These are phyloP conservation scores for Talaromyces trachyspermus DNA, from an alignment of 495 filamentous ascomycete genomes.

Conservation along the genomic window DNA sequence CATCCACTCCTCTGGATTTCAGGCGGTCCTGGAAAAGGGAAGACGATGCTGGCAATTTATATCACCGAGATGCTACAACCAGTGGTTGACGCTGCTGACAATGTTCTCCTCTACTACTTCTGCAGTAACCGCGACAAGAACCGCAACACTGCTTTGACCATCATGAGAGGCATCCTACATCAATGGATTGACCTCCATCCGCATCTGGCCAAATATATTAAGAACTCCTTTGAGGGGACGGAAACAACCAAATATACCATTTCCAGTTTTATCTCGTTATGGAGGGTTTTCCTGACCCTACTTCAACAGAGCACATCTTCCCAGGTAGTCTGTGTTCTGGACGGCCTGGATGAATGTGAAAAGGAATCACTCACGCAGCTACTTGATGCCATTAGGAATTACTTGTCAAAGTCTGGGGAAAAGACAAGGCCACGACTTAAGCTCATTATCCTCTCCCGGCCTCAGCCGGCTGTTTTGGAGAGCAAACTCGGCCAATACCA, in stretches of 20 bases:
- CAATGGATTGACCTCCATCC: constrained; percentile 20
- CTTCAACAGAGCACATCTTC: constrained; percentile 19
- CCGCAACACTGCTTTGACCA: constrained; percentile 33
- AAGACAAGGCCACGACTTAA: constrained; percentile 18
- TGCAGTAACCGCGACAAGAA: constrained; percentile 35
- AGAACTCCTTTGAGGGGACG: constrained; percentile 17
- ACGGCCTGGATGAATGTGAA: constrained; percentile 43
- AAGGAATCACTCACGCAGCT: constrained; percentile 27
- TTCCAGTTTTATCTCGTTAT: constrained; percentile 25
- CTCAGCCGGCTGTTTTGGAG: constrained; percentile 23
- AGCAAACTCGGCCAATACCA: constrained; percentile 7
- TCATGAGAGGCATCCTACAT: constrained; percentile 34
- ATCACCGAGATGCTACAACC: constrained; percentile 33
- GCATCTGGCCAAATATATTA: constrained; percentile 15
- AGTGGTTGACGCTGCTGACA: constrained; percentile 4
- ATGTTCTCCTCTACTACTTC: constrained; percentile 35
- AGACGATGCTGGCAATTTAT: constrained; percentile 43
- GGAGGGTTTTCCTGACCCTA: constrained; percentile 27
- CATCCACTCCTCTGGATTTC: constrained; percentile 36
- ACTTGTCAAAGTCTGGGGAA: constrained; percentile 14
- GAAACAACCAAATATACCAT: constrained; percentile 23
- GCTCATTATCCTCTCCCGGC: constrained; percentile 29
- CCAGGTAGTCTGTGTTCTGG: constrained; percentile 31
- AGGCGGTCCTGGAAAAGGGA: constrained; percentile 43
- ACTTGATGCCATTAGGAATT: constrained; percentile 19